Evolutionary conservation across 306 rosid species (phyloP).

Genomic region (Malus sylvestris): DNA sequence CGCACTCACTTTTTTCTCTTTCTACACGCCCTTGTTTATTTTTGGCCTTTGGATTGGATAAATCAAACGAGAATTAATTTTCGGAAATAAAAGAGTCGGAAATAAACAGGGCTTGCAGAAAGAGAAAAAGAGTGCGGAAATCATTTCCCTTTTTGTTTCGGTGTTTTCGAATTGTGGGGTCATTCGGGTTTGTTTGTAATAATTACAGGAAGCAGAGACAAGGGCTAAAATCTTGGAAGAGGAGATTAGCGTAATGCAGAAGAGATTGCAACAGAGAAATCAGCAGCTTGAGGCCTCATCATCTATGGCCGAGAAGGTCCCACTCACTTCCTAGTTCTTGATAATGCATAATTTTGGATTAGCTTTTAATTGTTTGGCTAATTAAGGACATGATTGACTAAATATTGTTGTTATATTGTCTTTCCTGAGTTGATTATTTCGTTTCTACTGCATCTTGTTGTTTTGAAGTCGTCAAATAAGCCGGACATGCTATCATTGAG

Average conservation of each 20-base stretch:
- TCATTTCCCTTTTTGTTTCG: slow-evolving; percentile 12
- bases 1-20: neutral
- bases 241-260: slow-evolving; percentile 56
- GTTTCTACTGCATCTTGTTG: slow-evolving; percentile 8
- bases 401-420: slow-evolving; percentile 13
- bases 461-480: slow-evolving; percentile 13
- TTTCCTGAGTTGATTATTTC: slow-evolving; percentile 9
- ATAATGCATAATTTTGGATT: neutral
- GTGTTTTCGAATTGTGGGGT: slow-evolving; percentile 39
- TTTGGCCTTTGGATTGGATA: neutral
- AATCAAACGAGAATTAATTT: too few relatives aligned
- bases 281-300: slow-evolving; percentile 67
- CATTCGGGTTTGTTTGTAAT: slow-evolving; percentile 8
- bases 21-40: too few relatives aligned
- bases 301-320: slow-evolving; percentile 65
- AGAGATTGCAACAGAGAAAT: slow-evolving; percentile 59
- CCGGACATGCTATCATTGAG: slow-evolving; percentile 16
- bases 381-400: slow-evolving; percentile 2
- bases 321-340: slow-evolving; percentile 10
- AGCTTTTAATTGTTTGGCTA: slow-evolving; percentile 1
- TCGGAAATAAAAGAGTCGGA: too few relatives aligned
- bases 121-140: neutral
- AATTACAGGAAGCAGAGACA: slow-evolving; percentile 70
- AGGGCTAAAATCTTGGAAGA: slow-evolving; percentile 75
- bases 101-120: too few relatives aligned